Conservation (phyloP, 2,329 filamentous ascomycete species). For the Penicillium oxalicum region DNA sequence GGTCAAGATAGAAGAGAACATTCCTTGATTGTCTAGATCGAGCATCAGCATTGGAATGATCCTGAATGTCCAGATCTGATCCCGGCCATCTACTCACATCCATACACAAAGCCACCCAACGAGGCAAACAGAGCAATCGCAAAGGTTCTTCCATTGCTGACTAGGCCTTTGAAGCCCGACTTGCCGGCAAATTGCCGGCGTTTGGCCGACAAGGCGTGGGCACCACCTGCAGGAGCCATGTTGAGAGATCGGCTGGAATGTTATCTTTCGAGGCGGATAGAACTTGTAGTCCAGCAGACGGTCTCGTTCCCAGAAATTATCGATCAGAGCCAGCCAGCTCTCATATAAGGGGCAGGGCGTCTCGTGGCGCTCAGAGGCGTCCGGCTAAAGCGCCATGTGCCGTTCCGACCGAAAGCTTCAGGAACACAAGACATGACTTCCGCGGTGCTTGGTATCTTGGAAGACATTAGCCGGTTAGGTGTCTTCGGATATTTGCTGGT, state of each 20-base stretch:
- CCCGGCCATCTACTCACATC: background rate
- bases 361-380: background rate
- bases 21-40: conserved; percentile 7
- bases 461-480: background rate
- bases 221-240: conserved; percentile 1
- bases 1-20: conserved; percentile 7
- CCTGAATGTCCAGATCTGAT: background rate
- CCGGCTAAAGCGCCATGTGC: background rate
- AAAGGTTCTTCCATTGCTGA: conserved; percentile 5
- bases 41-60: background rate
- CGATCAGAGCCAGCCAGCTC: background rate
- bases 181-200: conserved; percentile 5
- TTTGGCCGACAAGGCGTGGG: conserved; percentile 2
- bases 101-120: conserved; percentile 7
- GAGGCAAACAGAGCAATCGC: conserved; percentile 7
- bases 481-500: no score
- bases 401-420: background rate
- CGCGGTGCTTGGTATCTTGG: background rate
- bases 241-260: background rate
- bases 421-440: background rate
- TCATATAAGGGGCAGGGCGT: background rate
- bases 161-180: conserved; percentile 6
- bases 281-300: background rate
- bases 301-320: background rate
- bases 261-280: background rate